Percentiles rank a stretch among this genome's conserved stretches.
phyloP scores from a whole-genome alignment of 805 yeast genomes.

The Candida loeiensis region DNA sequence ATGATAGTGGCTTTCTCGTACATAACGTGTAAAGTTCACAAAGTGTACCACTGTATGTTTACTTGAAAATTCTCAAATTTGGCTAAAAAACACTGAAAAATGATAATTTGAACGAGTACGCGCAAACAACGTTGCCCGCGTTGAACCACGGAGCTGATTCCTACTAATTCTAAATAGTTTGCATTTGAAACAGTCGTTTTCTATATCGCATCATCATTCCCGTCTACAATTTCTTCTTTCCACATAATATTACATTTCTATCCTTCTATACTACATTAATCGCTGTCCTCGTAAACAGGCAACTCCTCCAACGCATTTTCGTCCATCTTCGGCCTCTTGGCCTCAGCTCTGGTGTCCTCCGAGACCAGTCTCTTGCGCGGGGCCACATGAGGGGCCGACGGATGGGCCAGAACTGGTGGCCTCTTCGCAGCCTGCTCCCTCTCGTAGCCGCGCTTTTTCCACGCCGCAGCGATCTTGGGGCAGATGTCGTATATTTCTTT shows the following conservation, averaged over 20 bases:
- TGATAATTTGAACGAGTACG: too few species aligned
- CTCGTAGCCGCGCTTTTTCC: slow-evolving; percentile 58
- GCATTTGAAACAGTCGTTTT: too few species aligned
- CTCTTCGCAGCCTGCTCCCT: slow-evolving; percentile 19
- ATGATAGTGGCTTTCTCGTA: too few species aligned
- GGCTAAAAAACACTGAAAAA: too few species aligned
- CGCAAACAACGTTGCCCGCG: too few species aligned
- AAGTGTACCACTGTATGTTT: too few species aligned
- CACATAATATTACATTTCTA: background rate
- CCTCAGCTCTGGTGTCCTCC: slow-evolving; percentile 10
- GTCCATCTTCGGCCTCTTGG: slow-evolving; percentile 11
- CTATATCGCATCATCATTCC: too few species aligned
- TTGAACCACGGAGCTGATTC: too few species aligned
- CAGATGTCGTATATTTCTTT: slow-evolving; percentile 67
- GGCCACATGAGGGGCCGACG: slow-evolving; percentile 7
- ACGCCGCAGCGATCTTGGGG: slow-evolving; percentile 50
- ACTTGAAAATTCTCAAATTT: too few species aligned
- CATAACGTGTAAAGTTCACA: too few species aligned
- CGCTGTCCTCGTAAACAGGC: slow-evolving; percentile 43
- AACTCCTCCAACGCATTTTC: slow-evolving; percentile 27
- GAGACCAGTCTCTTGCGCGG: slow-evolving; percentile 4
- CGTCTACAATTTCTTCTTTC: background rate
- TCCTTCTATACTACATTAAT: slow-evolving; percentile 14
- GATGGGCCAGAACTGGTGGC: slow-evolving; percentile 9
- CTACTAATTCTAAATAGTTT: too few species aligned